Evolutionary conservation across 306 rosid species (phyloP).

Genomic region (Cercis canadensis): DNA sequence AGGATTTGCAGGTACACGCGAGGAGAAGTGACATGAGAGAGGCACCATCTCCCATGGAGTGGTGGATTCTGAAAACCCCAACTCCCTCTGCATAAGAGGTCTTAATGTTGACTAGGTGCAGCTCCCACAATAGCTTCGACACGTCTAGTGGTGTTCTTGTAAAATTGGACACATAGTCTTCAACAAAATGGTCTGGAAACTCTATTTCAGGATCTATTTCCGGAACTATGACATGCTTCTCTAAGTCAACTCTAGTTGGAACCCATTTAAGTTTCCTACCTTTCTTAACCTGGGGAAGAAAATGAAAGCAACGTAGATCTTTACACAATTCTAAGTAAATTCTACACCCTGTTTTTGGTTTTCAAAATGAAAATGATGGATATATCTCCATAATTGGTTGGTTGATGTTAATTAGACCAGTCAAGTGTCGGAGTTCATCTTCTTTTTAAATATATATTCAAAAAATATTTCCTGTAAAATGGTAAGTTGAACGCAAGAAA

Average conservation of each 20-base stretch:
- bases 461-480: too few species aligned
- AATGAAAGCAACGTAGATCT: neutral
- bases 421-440: too few species aligned
- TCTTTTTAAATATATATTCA: too few species aligned
- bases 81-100: slow-evolving; percentile 55
- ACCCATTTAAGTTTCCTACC: slow-evolving; percentile 40
- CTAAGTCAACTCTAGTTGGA: slow-evolving; percentile 44
- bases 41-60: slow-evolving; percentile 75
- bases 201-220: slow-evolving; percentile 44
- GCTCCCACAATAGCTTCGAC: slow-evolving; percentile 72
- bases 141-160: slow-evolving; percentile 60
- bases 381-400: too few species aligned
- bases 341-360: too few species aligned
- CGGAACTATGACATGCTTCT: slow-evolving; percentile 60
- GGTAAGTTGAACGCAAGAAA: too few species aligned
- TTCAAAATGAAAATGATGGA: too few species aligned
- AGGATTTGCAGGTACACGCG: slow-evolving; percentile 59
- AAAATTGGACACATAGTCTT: slow-evolving; percentile 60
- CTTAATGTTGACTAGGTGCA: slow-evolving; percentile 68
- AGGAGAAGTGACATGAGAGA: slow-evolving; percentile 77
- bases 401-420: too few species aligned
- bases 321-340: too few species aligned
- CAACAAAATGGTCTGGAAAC: slow-evolving; percentile 46
- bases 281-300: slow-evolving; percentile 38
- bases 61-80: slow-evolving; percentile 62